Evolutionary conservation across 2,329 filamentous ascomycete genomes (phyloP), one percentile per base, ranked within the genome.

Genomic region (Colletotrichum euphorbiae): DNA sequence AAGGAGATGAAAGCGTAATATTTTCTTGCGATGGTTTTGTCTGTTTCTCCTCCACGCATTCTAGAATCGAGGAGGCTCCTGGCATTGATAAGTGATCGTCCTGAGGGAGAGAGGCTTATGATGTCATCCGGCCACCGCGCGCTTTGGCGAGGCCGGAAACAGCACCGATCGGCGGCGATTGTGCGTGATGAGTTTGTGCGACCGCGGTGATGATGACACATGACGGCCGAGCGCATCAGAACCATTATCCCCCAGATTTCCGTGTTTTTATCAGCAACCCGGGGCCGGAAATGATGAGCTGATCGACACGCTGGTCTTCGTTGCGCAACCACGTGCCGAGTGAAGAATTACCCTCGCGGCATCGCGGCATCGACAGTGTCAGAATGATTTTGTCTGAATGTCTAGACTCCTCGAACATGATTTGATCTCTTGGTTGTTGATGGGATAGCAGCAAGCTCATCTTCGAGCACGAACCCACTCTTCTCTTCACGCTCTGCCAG

Each of bases 151-250:
- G 7, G 31, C 21, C 50, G 58, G 8, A 59, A 42, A 13, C n/a
- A 54, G 60, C 46, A 68, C 54, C 31, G 65, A 68, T 68, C 65
- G 60, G 28, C 65, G 60, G 28, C 65, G 21, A 36, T 65, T 64
- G 46, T 64, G n/a, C n/a, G 52, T 68, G 38, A 58, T 50, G 21
- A 38, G 28, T 15, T 45, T 17, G 31, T 24, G n/a, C 12, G 24
- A 13, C 15, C n/a, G 38, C n/a, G 21, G 12, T 48, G 28, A 64
- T 46, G 31, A 58, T 56, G 60, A 61, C 59, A 59, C 42, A 64
- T 57, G 15, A 28, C 40, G 48, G 17, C 54, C 46, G 33, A 48
- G n/a, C 38, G 40, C 38, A 11, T 33, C 51, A n/a, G 6, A 54
- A 15, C 31, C 28, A 28, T 28, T 28, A 21, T n/a, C 33, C 38